These are phyloP conservation scores for Chlorella sp. DNA, from an alignment of 139 green algal species.

Conservation along the genomic window DNA sequence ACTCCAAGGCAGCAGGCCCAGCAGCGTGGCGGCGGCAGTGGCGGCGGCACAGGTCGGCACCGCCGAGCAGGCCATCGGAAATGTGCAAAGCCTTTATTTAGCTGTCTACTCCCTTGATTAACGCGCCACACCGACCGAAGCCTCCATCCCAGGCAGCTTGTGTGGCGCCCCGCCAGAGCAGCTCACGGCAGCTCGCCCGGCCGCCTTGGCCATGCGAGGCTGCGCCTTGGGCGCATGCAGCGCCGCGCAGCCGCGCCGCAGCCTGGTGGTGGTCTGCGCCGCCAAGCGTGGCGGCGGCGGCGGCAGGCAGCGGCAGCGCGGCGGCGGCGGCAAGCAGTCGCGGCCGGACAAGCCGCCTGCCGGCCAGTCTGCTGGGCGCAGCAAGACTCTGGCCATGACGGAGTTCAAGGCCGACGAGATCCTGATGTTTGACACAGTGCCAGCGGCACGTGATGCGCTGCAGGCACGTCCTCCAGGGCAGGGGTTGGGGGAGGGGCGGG, in stretches of 20 bases:
- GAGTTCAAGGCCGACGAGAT: conserved; percentile 41
- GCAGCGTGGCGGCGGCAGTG: no score
- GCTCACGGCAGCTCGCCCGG: no score
- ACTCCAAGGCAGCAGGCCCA: no score
- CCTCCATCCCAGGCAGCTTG: no score
- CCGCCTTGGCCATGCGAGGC: no score
- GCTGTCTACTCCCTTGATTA: no score
- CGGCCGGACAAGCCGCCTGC: not conserved
- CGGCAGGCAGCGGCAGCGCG: conserved; percentile 16
- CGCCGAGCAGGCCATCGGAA: no score
- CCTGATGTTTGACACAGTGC: conserved; percentile 44
- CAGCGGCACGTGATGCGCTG: not conserved
- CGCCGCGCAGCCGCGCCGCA: not conserved
- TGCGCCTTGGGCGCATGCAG: not conserved
- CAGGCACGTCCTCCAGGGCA: not conserved
- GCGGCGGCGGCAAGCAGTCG: not conserved
- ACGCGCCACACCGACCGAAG: no score
- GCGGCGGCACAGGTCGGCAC: no score
- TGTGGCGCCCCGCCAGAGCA: no score
- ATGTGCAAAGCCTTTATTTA: no score
- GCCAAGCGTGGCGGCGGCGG: conserved; percentile 2
- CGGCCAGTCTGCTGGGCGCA: not conserved
- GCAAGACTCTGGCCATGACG: conserved; percentile 22
- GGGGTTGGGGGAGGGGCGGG: not conserved
- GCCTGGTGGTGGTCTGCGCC: not conserved